Percentiles rank a stretch among this genome's conserved stretches.
phyloP scores from a whole-genome alignment of 2,329 filamentous ascomycete genomes.

The Epichloe brachyelytri region DNA sequence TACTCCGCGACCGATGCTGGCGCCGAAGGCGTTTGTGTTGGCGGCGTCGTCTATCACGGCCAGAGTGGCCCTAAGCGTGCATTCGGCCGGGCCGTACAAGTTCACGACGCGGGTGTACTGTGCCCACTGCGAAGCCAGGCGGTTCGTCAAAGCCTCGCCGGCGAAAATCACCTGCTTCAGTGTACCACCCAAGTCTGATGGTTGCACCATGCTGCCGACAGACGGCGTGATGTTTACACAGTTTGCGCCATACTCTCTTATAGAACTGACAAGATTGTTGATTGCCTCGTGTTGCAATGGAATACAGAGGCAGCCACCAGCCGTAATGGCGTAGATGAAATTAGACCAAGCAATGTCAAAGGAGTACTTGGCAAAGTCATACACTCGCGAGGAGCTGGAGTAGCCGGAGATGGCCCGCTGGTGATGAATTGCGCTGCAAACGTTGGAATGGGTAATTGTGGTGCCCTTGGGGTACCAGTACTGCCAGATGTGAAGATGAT shows the following conservation, averaged over 20 bases:
- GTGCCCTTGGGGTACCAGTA: constrained; percentile 14
- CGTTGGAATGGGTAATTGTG: constrained; percentile 11
- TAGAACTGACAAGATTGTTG: constrained; percentile 5
- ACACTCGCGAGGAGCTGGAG: constrained; percentile 7
- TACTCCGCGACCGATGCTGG: neutral
- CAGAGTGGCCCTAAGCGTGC: constrained; percentile 2
- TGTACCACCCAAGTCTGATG: neutral
- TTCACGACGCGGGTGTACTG: constrained; percentile 10
- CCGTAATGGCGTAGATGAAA: neutral
- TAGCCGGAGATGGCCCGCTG: constrained; percentile 10
- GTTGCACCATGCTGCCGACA: constrained; percentile 8
- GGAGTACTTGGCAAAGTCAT: constrained; percentile 6
- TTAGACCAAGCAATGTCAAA: constrained; percentile 4
- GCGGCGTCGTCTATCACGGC: neutral
- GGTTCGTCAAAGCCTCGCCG: constrained; percentile 7
- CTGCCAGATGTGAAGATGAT: constrained; percentile 11
- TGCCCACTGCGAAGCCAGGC: constrained; percentile 3
- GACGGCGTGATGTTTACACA: constrained; percentile 10
- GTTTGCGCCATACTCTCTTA: constrained; percentile 7
- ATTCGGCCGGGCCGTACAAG: constrained; percentile 13
- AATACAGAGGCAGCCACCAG: constrained; percentile 8
- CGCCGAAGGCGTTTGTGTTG: neutral
- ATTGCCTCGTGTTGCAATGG: constrained; percentile 9
- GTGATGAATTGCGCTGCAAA: constrained; percentile 10
- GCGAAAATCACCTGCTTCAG: constrained; percentile 10